Conservation (phyloP, 805 yeast species). For the Barnettozyma californica region DNA sequence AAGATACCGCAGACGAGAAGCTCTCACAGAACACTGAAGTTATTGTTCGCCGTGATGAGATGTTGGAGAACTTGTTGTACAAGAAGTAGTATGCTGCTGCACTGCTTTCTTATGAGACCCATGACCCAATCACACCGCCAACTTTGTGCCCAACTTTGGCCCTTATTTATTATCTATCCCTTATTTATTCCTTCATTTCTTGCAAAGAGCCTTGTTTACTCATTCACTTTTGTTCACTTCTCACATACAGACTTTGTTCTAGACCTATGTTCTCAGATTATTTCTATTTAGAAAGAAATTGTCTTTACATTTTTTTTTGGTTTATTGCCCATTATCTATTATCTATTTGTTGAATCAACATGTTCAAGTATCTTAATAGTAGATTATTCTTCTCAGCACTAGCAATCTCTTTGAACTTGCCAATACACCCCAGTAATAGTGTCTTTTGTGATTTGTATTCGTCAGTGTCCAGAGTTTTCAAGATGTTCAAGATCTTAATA, state of each 20-base stretch:
- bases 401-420: conserved; percentile 4
- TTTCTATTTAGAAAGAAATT: too few relatives aligned
- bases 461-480: conserved; percentile 1
- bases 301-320: too few relatives aligned
- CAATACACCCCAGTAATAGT: background rate
- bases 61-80: conserved; percentile 5
- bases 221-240: conserved; percentile 1
- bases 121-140: too few relatives aligned
- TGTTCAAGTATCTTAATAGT: conserved; percentile 8
- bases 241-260: background rate
- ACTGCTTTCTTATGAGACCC: background rate
- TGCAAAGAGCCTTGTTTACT: background rate
- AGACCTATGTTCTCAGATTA: background rate
- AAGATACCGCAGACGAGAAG: conserved; percentile 10
- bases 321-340: conserved; percentile 1
- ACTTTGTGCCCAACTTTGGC: background rate
- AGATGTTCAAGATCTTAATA: background rate
- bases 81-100: conserved; percentile 3
- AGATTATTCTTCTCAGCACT: conserved; percentile 2
- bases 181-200: conserved; percentile 3
- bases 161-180: conserved; percentile 1
- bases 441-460: background rate
- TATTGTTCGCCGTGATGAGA: conserved; percentile 9
- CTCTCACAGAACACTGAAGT: conserved; percentile 2
- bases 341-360: background rate